Conservation (phyloP, 2,329 filamentous ascomycete species). For the Claviceps lovelessii region DNA sequence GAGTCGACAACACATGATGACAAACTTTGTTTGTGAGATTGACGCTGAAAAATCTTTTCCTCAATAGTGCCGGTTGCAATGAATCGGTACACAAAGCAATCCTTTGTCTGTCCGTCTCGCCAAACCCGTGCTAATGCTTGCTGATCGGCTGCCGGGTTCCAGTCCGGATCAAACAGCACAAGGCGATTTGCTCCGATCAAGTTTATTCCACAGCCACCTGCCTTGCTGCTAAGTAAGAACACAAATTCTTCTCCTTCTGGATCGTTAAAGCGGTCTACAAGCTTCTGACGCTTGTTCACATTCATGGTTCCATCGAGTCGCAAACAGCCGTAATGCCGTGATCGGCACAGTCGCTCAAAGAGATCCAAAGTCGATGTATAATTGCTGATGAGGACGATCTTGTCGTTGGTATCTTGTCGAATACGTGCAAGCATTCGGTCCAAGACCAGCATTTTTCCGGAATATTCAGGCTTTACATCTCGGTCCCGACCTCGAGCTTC, state of each 20-base stretch:
- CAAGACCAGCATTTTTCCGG: slow-evolving; percentile 96
- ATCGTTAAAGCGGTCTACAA: slow-evolving; percentile 96
- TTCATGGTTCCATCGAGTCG: slow-evolving; percentile 96
- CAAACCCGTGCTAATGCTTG: slow-evolving; percentile 94
- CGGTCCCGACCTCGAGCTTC: slow-evolving; percentile 78
- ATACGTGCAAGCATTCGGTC: slow-evolving; percentile 95
- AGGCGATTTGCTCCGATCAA: slow-evolving; percentile 88
- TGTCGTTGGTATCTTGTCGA: slow-evolving; percentile 91
- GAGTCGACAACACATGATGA: slow-evolving; percentile 94
- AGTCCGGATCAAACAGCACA: slow-evolving; percentile 91
- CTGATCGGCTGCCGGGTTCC: slow-evolving; percentile 96
- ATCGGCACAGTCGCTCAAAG: slow-evolving; percentile 80
- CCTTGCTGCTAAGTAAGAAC: slow-evolving; percentile 92
- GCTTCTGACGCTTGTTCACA: slow-evolving; percentile 89
- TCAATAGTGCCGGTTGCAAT: slow-evolving; percentile 96
- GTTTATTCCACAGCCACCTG: slow-evolving; percentile 91
- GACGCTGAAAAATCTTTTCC: slow-evolving; percentile 97
- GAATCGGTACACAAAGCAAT: slow-evolving; percentile 99
- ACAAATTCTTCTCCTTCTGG: slow-evolving; percentile 81
- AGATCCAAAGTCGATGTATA: slow-evolving; percentile 94
- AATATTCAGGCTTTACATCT: slow-evolving; percentile 90
- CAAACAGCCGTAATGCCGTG: slow-evolving; percentile 69
- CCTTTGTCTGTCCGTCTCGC: slow-evolving; percentile 98
- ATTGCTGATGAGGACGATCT: slow-evolving; percentile 97
- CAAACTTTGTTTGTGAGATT: slow-evolving; percentile 93